Conservation (phyloP, 768 basidiomycete genomes). For the Serendipita vermifera region DNA sequence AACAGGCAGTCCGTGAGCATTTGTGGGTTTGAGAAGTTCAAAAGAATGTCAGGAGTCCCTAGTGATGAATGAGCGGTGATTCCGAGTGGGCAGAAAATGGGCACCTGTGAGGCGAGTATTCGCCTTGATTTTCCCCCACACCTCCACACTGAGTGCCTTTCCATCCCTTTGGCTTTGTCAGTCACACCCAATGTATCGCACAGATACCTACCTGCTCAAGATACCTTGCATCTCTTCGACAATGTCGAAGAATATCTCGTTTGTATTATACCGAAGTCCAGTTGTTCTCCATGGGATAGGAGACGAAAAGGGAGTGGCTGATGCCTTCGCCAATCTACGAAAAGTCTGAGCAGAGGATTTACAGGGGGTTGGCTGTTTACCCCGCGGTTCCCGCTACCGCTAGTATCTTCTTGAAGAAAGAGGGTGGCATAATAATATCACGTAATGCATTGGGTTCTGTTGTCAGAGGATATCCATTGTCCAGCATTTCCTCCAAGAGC, state of each 20-base stretch:
- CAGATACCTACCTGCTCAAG: constrained; percentile 50
- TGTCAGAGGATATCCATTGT: constrained; percentile 81
- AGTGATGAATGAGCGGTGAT: constrained; percentile 14
- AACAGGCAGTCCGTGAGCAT: constrained; percentile 70
- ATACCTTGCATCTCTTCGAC: constrained; percentile 68
- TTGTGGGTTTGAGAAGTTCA: constrained; percentile 64
- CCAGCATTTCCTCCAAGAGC: constrained; percentile 92
- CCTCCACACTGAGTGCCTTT: constrained; percentile 46
- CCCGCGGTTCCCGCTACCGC: constrained; percentile 40
- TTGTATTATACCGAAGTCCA: constrained; percentile 67
- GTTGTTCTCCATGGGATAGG: constrained; percentile 90
- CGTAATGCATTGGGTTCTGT: constrained; percentile 81
- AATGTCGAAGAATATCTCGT: constrained; percentile 90
- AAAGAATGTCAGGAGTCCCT: constrained; percentile 81
- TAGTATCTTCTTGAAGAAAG: constrained; percentile 60
- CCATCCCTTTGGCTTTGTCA: constrained; percentile 40
- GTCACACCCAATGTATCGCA: background rate
- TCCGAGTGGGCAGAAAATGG: background rate
- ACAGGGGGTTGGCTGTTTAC: constrained; percentile 16
- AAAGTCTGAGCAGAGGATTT: background rate
- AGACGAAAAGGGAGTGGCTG: constrained; percentile 54
- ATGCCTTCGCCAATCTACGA: constrained; percentile 21
- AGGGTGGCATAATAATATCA: constrained; percentile 88
- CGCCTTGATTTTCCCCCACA: constrained; percentile 65
- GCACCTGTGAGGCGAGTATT: constrained; percentile 66